A percentile compares a stretch with the other conserved stretches of the same genome.
phyloP scores from a whole-genome alignment of 352 stramenopile genomes.

The Phytophthora sp. region DNA sequence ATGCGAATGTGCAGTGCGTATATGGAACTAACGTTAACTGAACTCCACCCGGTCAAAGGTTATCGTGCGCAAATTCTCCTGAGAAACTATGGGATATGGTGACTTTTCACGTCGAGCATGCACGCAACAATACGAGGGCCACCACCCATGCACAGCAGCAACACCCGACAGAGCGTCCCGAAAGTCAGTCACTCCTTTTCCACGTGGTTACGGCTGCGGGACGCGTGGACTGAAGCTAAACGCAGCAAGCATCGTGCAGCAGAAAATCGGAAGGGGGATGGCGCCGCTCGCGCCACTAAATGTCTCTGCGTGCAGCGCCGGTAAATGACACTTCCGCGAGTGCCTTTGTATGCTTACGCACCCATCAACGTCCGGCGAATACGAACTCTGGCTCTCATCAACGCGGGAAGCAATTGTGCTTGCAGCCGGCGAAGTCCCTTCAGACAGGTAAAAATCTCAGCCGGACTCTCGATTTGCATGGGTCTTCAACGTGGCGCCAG shows the following conservation, averaged over 20 bases:
- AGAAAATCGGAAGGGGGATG: constrained; percentile 12
- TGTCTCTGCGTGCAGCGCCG: constrained; percentile 13
- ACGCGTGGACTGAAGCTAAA: constrained; percentile 29
- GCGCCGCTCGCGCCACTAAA: constrained; percentile 1
- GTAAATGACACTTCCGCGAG: neutral
- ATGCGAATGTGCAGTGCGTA: too few species aligned
- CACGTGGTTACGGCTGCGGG: constrained; percentile 34
- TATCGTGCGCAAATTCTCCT: too few species aligned
- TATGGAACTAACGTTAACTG: too few species aligned
- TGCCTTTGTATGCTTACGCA: constrained; percentile 15
- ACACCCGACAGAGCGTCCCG: neutral
- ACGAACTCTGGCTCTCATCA: constrained; percentile 14
- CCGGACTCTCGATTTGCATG: constrained; percentile 24
- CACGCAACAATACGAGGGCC: too few species aligned
- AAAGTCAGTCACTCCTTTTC: constrained; percentile 1
- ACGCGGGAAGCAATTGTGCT: neutral
- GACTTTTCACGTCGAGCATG: too few species aligned
- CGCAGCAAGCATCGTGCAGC: constrained; percentile 9
- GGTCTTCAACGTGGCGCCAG: constrained; percentile 21
- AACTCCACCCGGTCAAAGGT: too few species aligned
- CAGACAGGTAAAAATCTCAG: constrained; percentile 7
- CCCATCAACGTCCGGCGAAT: constrained; percentile 13
- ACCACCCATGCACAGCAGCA: neutral
- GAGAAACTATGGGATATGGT: too few species aligned
- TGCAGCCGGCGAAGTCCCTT: neutral